Evolutionary conservation across 2,329 filamentous ascomycete species (phyloP).

Genomic region (Neospermospora avenae): DNA sequence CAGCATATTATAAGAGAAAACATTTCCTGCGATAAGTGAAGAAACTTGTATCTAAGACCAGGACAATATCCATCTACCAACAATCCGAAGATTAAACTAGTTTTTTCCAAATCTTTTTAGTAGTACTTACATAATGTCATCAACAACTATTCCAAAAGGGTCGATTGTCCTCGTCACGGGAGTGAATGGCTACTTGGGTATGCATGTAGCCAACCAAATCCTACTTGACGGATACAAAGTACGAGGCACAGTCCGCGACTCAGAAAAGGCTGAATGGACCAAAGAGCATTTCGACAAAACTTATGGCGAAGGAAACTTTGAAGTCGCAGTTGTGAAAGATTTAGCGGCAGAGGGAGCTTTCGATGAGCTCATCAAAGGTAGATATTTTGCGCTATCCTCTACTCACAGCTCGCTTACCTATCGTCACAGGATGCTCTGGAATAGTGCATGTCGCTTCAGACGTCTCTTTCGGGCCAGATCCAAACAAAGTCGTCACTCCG

Average conservation of each 20-base stretch:
- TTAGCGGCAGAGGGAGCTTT: conserved; percentile 30
- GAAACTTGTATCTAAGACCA: no score
- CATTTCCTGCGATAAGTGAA: no score
- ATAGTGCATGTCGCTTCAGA: conserved; percentile 41
- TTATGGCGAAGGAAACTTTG: conserved; percentile 37
- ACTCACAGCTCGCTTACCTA: not conserved
- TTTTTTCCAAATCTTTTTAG: not conserved
- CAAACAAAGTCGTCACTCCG: conserved; percentile 39
- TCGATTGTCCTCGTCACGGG: conserved; percentile 42
- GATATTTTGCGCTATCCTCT: not conserved
- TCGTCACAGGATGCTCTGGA: conserved; percentile 26
- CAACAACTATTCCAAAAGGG: conserved; percentile 26
- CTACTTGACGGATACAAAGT: conserved; percentile 42
- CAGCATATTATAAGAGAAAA: no score
- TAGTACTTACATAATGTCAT: not conserved
- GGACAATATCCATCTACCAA: not conserved
- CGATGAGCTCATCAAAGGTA: conserved; percentile 28
- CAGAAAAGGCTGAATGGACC: conserved; percentile 36
- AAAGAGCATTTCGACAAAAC: conserved; percentile 31
- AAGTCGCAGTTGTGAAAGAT: conserved; percentile 36
- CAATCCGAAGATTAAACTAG: not conserved
- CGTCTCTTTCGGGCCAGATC: conserved; percentile 37
- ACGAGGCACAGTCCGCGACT: conserved; percentile 42
- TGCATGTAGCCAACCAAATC: conserved; percentile 40
- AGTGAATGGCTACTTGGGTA: conserved; percentile 41